Conservation (phyloP, 2,329 filamentous ascomycete species). For the Coniella lustricola region DNA sequence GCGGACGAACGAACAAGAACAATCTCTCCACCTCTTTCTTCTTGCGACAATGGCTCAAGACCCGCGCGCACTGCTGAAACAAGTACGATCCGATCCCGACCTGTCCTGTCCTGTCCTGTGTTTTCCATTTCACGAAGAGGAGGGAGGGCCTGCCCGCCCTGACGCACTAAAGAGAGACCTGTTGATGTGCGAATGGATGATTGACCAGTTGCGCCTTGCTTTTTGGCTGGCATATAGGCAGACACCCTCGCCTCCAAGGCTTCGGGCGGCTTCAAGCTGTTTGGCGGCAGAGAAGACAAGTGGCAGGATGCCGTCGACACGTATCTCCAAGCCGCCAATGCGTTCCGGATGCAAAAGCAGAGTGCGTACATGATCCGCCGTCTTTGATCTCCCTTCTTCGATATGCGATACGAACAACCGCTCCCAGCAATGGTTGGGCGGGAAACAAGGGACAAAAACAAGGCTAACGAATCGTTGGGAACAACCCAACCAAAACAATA, state of each 20-base stretch:
- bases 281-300: conserved; percentile 81
- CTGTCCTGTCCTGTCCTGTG: too few relatives aligned
- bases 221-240: conserved; percentile 55
- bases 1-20: too few relatives aligned
- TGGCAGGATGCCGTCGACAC: conserved; percentile 83
- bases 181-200: background rate
- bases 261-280: conserved; percentile 77
- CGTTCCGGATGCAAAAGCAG: conserved; percentile 80
- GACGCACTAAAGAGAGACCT: too few relatives aligned
- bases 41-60: conserved; percentile 60
- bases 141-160: too few relatives aligned
- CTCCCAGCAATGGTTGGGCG: too few relatives aligned
- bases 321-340: conserved; percentile 83
- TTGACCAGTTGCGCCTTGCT: background rate
- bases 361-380: conserved; percentile 44
- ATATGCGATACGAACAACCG: too few relatives aligned
- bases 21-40: background rate
- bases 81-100: conserved; percentile 48
- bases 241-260: conserved; percentile 75
- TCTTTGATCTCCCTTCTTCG: background rate
- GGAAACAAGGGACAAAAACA: too few relatives aligned
- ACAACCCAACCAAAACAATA: conserved; percentile 27
- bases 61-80: conserved; percentile 70
- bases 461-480: too few relatives aligned
- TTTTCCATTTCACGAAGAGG: too few relatives aligned